Conservation (phyloP, 2,329 filamentous ascomycete genomes). For the Xylaria sp. region DNA sequence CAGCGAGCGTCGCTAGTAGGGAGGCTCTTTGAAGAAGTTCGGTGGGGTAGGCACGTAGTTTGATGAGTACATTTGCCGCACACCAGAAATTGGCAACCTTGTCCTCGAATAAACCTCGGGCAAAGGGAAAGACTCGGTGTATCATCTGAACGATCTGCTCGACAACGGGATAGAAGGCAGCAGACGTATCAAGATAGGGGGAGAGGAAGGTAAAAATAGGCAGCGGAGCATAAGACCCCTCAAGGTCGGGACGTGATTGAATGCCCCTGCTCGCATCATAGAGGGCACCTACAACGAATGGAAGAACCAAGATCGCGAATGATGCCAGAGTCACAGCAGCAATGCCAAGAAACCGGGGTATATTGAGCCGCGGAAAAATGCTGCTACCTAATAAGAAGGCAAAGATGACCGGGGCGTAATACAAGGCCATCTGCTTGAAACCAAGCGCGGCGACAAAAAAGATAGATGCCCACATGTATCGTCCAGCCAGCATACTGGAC, state of each 20-base stretch:
- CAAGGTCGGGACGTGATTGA: slow-evolving; percentile 65
- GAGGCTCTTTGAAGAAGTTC: slow-evolving; percentile 80
- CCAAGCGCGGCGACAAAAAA: slow-evolving; percentile 95
- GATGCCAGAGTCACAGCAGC: slow-evolving; percentile 76
- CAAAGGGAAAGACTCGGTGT: slow-evolving; percentile 95
- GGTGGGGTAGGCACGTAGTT: slow-evolving; percentile 79
- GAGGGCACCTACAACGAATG: slow-evolving; percentile 77
- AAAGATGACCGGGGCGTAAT: slow-evolving; percentile 94
- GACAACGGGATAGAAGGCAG: slow-evolving; percentile 78
- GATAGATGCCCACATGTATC: slow-evolving; percentile 87
- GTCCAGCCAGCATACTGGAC: slow-evolving; percentile 86
- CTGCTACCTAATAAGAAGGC: slow-evolving; percentile 90
- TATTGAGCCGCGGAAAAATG: slow-evolving; percentile 76
- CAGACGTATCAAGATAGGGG: slow-evolving; percentile 69
- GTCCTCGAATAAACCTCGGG: slow-evolving; percentile 96
- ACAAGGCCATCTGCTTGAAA: slow-evolving; percentile 99
- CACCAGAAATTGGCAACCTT: slow-evolving; percentile 99
- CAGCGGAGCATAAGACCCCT: slow-evolving; percentile 69
- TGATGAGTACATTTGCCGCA: slow-evolving; percentile 87
- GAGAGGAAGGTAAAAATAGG: slow-evolving; percentile 70
- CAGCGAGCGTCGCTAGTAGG: slow-evolving; percentile 76
- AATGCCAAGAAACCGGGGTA: slow-evolving; percentile 77
- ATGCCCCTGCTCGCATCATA: slow-evolving; percentile 76
- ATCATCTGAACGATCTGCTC: slow-evolving; percentile 86
- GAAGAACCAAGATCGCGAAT: slow-evolving; percentile 80